Percentiles rank a stretch among this genome's conserved stretches.
phyloP scores from a whole-genome alignment of 1,284 basidiomycete species.

The Retiboletus fuscus region DNA sequence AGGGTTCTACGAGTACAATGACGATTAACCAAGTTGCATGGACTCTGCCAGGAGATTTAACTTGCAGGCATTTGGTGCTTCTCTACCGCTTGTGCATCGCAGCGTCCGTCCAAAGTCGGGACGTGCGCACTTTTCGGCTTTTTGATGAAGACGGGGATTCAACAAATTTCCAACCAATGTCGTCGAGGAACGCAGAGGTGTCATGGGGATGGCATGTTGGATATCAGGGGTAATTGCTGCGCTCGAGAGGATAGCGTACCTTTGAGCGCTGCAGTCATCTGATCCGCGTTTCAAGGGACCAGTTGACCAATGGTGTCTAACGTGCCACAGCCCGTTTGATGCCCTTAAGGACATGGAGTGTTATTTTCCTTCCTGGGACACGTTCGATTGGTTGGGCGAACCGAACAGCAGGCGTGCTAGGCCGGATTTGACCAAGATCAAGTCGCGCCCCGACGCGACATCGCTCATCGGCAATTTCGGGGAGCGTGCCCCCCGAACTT shows the following conservation, averaged over 20 bases:
- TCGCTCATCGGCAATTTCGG: not conserved
- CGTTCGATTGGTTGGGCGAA: no score
- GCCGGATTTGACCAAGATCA: no score
- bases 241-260: no score
- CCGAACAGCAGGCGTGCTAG: no score
- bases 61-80: not conserved
- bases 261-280: no score
- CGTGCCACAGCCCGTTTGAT: not conserved
- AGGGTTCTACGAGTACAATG: slow-evolving; percentile 85
- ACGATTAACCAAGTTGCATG: slow-evolving; percentile 22
- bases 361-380: not conserved
- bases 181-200: no score
- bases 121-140: not conserved
- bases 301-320: not conserved
- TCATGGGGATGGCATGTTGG: no score
- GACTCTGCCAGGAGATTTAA: not conserved
- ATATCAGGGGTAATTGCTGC: no score
- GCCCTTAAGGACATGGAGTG: not conserved
- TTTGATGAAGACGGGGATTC: not conserved
- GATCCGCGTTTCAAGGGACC: not conserved
- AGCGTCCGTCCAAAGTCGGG: not conserved
- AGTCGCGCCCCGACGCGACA: no score
- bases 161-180: not conserved
- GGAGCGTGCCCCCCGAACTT: no score
- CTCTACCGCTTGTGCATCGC: no score